These are phyloP conservation scores for Malassezia nana DNA, from an alignment of 1,284 basidiomycete genomes.

Conservation along the genomic window DNA sequence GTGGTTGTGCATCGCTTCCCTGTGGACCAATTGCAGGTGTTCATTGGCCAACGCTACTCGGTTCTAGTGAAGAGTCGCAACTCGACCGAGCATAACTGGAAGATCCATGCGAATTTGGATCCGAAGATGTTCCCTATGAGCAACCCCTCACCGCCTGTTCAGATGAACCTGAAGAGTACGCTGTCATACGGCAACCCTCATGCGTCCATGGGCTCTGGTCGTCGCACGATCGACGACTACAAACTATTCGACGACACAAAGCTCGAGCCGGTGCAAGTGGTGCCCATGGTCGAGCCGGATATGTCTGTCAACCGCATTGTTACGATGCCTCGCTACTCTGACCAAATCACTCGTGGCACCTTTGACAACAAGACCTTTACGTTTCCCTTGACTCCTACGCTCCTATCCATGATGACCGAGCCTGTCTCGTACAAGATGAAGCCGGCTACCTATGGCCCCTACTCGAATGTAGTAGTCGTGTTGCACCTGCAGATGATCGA, in stretches of 20 bases:
- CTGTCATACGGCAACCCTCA: constrained; percentile 26
- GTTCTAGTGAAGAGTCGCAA: constrained; percentile 80
- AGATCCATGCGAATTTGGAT: constrained; percentile 81
- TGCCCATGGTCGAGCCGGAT: constrained; percentile 33
- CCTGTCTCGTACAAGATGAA: constrained; percentile 52
- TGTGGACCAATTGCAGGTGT: constrained; percentile 61
- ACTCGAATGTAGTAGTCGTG: constrained; percentile 58
- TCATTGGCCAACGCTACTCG: constrained; percentile 87
- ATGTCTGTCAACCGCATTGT: neutral
- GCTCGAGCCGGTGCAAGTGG: constrained; percentile 47
- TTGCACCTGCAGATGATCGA: constrained; percentile 68
- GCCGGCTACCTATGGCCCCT: constrained; percentile 16
- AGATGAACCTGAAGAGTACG: constrained; percentile 36
- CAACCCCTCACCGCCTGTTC: constrained; percentile 33
- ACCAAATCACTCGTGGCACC: constrained; percentile 36
- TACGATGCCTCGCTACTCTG: constrained; percentile 49
- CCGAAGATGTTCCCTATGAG: constrained; percentile 53
- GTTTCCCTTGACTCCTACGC: constrained; percentile 14
- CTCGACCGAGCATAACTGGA: constrained; percentile 73
- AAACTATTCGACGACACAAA: constrained; percentile 50
- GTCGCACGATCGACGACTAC: constrained; percentile 31
- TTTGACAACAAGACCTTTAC: constrained; percentile 49
- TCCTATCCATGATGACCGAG: constrained; percentile 40
- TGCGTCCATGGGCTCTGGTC: constrained; percentile 16
- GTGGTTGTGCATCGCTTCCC: constrained; percentile 64